A percentile compares a stretch with the other conserved stretches of the same genome.
These are phyloP conservation scores for Boletus subparvulus DNA, from an alignment of 768 basidiomycete species.

Conservation along the genomic window DNA sequence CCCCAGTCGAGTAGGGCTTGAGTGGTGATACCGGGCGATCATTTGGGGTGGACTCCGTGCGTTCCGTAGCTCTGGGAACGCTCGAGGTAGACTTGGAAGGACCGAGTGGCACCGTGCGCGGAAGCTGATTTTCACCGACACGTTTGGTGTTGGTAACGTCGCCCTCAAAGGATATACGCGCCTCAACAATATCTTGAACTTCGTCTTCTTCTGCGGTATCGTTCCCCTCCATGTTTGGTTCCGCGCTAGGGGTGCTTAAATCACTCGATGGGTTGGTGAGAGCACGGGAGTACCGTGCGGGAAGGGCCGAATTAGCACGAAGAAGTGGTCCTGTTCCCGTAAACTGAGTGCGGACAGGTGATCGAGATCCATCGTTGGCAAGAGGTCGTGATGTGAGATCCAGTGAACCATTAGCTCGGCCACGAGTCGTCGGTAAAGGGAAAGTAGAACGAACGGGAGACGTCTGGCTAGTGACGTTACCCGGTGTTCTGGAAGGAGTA, in stretches of 20 bases:
- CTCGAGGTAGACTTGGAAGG: conserved; percentile 30
- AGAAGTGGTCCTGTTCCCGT: conserved; percentile 35
- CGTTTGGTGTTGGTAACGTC: conserved; percentile 49
- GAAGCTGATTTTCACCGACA: conserved; percentile 44
- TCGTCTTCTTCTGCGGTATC: conserved; percentile 29
- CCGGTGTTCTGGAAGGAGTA: conserved; percentile 14
- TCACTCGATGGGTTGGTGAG: conserved; percentile 15
- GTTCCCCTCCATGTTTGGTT: conserved; percentile 22
- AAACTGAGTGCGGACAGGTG: conserved; percentile 27
- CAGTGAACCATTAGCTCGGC: conserved; percentile 21
- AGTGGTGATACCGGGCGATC: conserved; percentile 26
- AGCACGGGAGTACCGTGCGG: conserved; percentile 35
- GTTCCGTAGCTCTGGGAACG: conserved; percentile 2
- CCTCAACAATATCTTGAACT: conserved; percentile 30
- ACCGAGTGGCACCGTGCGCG: conserved; percentile 54
- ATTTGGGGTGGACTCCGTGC: background rate
- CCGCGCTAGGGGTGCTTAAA: background rate
- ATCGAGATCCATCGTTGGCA: conserved; percentile 22
- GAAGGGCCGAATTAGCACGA: conserved; percentile 42
- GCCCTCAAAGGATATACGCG: conserved; percentile 23
- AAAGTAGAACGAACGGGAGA: conserved; percentile 34
- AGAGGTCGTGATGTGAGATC: conserved; percentile 25
- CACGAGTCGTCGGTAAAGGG: conserved; percentile 32
- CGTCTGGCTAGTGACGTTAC: conserved; percentile 22
- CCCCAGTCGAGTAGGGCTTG: conserved; percentile 26